Evolutionary conservation across 2,329 filamentous ascomycete genomes (phyloP), one percentile per base, ranked within the genome.

Genomic region (Penicillium verrucosum): DNA sequence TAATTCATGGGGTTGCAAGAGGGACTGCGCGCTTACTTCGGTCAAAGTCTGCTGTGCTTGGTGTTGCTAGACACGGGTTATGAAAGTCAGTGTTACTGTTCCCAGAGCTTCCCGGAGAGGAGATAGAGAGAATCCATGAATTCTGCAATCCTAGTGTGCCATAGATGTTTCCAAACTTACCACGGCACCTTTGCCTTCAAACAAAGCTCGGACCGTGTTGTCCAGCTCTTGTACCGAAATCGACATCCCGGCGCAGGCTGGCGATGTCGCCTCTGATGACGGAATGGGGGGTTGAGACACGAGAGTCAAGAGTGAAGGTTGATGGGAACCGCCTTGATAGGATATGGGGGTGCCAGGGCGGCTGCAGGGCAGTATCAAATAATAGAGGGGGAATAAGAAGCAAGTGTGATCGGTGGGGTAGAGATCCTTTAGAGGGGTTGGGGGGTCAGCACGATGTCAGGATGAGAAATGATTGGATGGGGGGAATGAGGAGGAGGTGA

Each of bases 131-230:
- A 27, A 42, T 41, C 12, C 27, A 21, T 25, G 37, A 18, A 51
- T 21, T 32, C 11, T 34, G 21, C 4, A 21, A 41, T 16, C 2
- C 27, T 8, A 32, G 34, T 36, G 6, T 36, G 14, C 11, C 27
- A 14, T 6, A 29, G 29, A 41, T 12, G 16, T 7, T 12, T 29
- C 21, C 4, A 14, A 8, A 79, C 87, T 70, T 82, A 96, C 92
- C 82, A 92, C 85, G 60, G 97, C 91, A 69, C 94, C 94, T 77
- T 93, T 89, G 75, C 92, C 92, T 80, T 97, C 93, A 73, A 96
- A 99, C 80, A 99, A 97, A 81, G 90, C 87, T 76, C 90, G 92
- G 83, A 97, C 93, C 66, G 92, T 94, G 77, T 83, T 88, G 85
- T 99, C 94, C 81, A 99, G 87, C 86, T 99, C 94, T 77, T 89